Evolutionary conservation across 2,329 filamentous ascomycete genomes (phyloP).

Genomic region (Penicillium sp.): DNA sequence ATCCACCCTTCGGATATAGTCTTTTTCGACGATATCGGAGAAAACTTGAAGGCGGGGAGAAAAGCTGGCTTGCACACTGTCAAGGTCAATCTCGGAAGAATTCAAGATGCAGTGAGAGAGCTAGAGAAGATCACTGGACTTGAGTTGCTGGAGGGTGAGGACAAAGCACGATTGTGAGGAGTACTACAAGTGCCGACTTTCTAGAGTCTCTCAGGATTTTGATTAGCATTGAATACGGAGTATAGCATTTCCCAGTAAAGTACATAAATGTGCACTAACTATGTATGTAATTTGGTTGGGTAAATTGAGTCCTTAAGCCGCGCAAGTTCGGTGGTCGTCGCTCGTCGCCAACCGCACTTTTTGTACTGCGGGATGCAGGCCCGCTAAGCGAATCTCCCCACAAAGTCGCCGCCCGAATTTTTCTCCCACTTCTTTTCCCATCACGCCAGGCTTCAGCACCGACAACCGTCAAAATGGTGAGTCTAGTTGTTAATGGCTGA

Average conservation of each 20-base stretch:
- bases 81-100: slow-evolving; percentile 73
- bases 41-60: slow-evolving; percentile 78
- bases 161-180: slow-evolving; percentile 34
- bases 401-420: slow-evolving; percentile 38
- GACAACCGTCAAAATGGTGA: slow-evolving; percentile 45
- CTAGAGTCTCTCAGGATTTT: neutral
- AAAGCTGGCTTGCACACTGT: slow-evolving; percentile 72
- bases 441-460: slow-evolving; percentile 34
- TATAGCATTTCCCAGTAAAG: no score
- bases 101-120: slow-evolving; percentile 74
- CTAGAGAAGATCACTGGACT: slow-evolving; percentile 72
- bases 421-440: slow-evolving; percentile 30
- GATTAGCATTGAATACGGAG: neutral
- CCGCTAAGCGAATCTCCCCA: slow-evolving; percentile 43
- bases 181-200: neutral
- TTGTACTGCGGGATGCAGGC: slow-evolving; percentile 31
- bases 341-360: slow-evolving; percentile 42
- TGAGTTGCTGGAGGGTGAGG: slow-evolving; percentile 35
- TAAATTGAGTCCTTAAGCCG: slow-evolving; percentile 3
- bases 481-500: slow-evolving; percentile 31
- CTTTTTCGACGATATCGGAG: slow-evolving; percentile 91
- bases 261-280: no score
- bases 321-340: slow-evolving; percentile 8
- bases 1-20: slow-evolving; percentile 65
- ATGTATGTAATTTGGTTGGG: no score